These are phyloP conservation scores for Phenoliferia sp. DNA, from an alignment of 1,284 basidiomycete species.

Conservation along the genomic window DNA sequence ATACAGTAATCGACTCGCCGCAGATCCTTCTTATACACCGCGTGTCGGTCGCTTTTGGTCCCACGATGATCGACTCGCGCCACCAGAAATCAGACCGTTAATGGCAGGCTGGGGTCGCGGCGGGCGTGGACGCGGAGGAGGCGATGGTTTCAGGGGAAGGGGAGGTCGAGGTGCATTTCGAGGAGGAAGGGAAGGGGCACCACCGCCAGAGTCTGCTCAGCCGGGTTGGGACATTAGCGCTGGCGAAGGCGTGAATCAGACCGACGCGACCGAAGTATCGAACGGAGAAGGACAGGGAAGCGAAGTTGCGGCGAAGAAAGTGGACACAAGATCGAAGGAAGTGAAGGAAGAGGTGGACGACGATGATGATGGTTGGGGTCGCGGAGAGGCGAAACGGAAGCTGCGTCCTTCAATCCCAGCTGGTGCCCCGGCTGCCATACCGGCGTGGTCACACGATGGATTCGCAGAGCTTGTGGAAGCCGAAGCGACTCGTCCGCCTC, in stretches of 20 bases:
- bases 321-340: conserved; percentile 45
- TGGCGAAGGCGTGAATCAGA: conserved; percentile 38
- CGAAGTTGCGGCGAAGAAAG: conserved; percentile 44
- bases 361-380: conserved; percentile 44
- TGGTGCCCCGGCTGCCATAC: conserved; percentile 48
- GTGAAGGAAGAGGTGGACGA: conserved; percentile 41
- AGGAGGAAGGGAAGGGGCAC: conserved; percentile 46
- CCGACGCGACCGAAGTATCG: too few relatives aligned
- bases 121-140: conserved; percentile 54
- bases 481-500: conserved; percentile 47
- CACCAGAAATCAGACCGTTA: conserved; percentile 6
- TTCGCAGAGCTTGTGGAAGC: conserved; percentile 73
- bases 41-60: conserved; percentile 85
- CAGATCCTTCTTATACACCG: conserved; percentile 77
- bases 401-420: conserved; percentile 38
- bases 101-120: conserved; percentile 55
- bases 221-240: neutral
- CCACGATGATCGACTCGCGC: conserved; percentile 69
- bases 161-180: conserved; percentile 54
- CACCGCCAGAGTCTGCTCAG: conserved; percentile 43
- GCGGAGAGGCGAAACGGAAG: conserved; percentile 15
- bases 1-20: conserved; percentile 68
- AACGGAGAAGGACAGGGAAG: too few relatives aligned
- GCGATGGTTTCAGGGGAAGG: conserved; percentile 51
- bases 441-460: conserved; percentile 70